phyloP scores from a whole-genome alignment of 2,329 filamentous ascomycete species.

The Microthyrium microscopicum region DNA sequence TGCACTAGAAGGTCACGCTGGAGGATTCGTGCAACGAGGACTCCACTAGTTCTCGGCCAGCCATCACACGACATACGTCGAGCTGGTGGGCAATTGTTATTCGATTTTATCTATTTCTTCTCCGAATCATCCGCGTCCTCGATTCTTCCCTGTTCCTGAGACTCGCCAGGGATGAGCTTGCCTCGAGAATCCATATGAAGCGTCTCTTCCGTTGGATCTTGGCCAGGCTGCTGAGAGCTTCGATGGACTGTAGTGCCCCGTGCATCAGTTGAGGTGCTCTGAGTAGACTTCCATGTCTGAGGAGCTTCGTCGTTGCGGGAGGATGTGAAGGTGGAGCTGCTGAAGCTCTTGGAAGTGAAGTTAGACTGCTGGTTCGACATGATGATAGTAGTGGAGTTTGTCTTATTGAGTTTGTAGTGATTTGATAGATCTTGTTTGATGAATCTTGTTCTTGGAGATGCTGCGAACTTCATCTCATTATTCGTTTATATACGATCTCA shows the following conservation, averaged over 20 bases:
- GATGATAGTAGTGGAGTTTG: conserved; percentile 19
- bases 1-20: too few relatives aligned
- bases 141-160: neutral
- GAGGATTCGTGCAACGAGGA: too few relatives aligned
- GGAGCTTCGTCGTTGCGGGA: conserved; percentile 1
- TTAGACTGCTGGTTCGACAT: neutral
- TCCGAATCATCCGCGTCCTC: conserved; percentile 7
- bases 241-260: conserved; percentile 4
- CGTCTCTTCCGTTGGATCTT: conserved; percentile 2
- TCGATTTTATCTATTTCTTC: too few relatives aligned
- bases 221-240: conserved; percentile 2
- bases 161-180: neutral
- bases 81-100: too few relatives aligned
- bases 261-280: neutral
- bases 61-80: too few relatives aligned
- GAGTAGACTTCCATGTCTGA: conserved; percentile 2
- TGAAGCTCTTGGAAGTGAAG: conserved; percentile 3
- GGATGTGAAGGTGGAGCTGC: conserved; percentile 5
- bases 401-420: conserved; percentile 15
- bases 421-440: too few relatives aligned
- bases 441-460: too few relatives aligned
- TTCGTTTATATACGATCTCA: too few relatives aligned
- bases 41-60: too few relatives aligned
- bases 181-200: neutral
- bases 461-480: too few relatives aligned